Percentiles rank a stretch among this genome's conserved stretches.
Evolutionary conservation across 2,329 filamentous ascomycete genomes (phyloP).

Genomic region (Chaetomium sp.): DNA sequence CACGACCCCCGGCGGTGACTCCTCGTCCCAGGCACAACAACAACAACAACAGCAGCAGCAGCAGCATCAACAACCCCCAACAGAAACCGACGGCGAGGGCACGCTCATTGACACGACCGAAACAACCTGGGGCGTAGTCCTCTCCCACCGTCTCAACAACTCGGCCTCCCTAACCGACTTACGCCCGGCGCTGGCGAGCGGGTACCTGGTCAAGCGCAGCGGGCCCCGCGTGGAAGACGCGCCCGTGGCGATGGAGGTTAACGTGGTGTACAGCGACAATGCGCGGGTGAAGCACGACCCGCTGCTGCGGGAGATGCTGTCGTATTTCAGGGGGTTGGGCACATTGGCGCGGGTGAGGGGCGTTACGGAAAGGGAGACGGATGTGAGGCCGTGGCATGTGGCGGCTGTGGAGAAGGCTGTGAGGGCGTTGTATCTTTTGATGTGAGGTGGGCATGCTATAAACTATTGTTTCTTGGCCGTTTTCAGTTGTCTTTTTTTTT

Average conservation of each 20-base stretch:
- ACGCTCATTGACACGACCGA: conserved; percentile 67
- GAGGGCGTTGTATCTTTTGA: conserved; percentile 55
- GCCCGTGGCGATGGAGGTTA: conserved; percentile 57
- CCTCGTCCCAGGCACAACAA: conserved; percentile 31
- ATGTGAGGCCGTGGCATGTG: conserved; percentile 72
- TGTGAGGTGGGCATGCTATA: conserved; percentile 35
- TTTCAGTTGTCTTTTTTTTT: neutral
- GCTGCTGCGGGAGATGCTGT: conserved; percentile 63
- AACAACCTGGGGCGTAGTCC: conserved; percentile 68
- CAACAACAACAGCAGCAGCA: conserved; percentile 1
- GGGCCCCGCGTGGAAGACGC: conserved; percentile 51
- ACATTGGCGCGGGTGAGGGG: conserved; percentile 63
- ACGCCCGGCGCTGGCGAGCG: conserved; percentile 54
- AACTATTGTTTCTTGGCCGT: neutral
- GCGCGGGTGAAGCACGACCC: conserved; percentile 51
- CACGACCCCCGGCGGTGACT: conserved; percentile 20
- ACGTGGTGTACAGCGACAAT: conserved; percentile 52
- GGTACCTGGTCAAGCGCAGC: conserved; percentile 59
- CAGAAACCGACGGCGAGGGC: conserved; percentile 43
- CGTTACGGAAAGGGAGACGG: conserved; percentile 50
- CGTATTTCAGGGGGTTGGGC: conserved; percentile 61
- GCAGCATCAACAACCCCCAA: neutral
- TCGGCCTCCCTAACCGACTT: conserved; percentile 49
- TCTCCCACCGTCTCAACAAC: conserved; percentile 59
- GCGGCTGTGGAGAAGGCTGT: conserved; percentile 64